Evolutionary conservation across 306 rosid genomes (phyloP).

Genomic region (Abrus precatorius): DNA sequence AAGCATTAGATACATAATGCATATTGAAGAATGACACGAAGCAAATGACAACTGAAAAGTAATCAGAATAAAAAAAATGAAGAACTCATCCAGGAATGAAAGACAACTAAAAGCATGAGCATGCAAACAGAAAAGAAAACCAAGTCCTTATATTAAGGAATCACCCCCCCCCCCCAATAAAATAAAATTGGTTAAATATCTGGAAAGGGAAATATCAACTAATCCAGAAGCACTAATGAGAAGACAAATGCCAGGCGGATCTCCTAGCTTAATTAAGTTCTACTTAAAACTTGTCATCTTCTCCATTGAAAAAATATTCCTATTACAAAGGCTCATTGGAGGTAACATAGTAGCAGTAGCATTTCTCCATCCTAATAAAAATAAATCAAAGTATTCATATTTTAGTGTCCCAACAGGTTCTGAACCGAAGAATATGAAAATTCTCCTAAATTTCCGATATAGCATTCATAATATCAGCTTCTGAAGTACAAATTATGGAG

Average conservation of each 20-base stretch:
- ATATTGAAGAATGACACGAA: conserved; percentile 26
- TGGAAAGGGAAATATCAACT: neutral
- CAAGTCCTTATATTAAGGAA: neutral
- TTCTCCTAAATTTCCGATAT: neutral
- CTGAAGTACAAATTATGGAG: neutral
- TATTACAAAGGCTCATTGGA: neutral
- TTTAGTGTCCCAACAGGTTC: neutral
- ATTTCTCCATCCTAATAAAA: neutral
- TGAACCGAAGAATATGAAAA: neutral
- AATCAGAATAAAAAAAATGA: neutral
- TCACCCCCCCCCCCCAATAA: too few species aligned
- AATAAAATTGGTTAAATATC: neutral
- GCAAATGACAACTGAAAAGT: conserved; percentile 24
- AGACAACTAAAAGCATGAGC: neutral
- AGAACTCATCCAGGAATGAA: conserved; percentile 18
- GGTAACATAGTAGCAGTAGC: neutral
- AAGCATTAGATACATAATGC: conserved; percentile 48
- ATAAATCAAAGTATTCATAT: neutral
- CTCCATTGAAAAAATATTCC: neutral
- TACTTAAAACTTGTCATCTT: neutral
- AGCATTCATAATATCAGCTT: neutral
- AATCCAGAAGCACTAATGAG: neutral
- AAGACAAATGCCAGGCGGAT: neutral
- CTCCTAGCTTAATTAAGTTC: neutral
- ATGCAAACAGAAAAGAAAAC: neutral